Evolutionary conservation across 116 monocot species (phyloP).

Genomic region (Dioscorea cayenensis): DNA sequence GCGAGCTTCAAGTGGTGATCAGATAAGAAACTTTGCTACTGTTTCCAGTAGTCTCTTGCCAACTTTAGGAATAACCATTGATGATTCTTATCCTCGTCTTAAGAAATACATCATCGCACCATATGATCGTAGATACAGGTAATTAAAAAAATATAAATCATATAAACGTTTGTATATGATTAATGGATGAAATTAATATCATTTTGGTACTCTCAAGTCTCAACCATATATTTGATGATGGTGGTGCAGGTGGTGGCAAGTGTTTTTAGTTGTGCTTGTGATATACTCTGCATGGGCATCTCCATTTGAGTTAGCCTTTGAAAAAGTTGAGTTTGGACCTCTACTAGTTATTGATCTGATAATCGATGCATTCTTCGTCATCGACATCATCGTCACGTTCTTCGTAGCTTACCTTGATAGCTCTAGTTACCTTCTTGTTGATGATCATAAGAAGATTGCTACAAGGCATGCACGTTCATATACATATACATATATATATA

Average conservation of each 20-base stretch:
- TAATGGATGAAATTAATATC: background rate
- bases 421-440: slow-evolving; percentile 44
- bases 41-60: slow-evolving; percentile 34
- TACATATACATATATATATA: background rate
- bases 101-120: slow-evolving; percentile 31
- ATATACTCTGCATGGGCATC: slow-evolving; percentile 60
- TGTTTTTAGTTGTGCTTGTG: slow-evolving; percentile 46
- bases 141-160: background rate
- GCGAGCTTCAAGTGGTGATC: slow-evolving; percentile 14
- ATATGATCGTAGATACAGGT: slow-evolving; percentile 52
- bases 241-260: slow-evolving; percentile 38
- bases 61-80: slow-evolving; percentile 26
- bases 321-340: background rate
- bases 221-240: background rate
- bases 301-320: slow-evolving; percentile 64
- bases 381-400: slow-evolving; percentile 53
- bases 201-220: background rate
- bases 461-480: slow-evolving; percentile 18
- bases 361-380: slow-evolving; percentile 57
- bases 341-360: slow-evolving; percentile 30
- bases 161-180: background rate
- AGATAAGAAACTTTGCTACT: slow-evolving; percentile 21
- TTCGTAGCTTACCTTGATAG: slow-evolving; percentile 66
- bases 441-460: slow-evolving; percentile 52
- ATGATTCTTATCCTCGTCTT: slow-evolving; percentile 18